Base-by-base conservation (phyloP, 148 eudicot species). In the Pouteria glomerata region DNA sequence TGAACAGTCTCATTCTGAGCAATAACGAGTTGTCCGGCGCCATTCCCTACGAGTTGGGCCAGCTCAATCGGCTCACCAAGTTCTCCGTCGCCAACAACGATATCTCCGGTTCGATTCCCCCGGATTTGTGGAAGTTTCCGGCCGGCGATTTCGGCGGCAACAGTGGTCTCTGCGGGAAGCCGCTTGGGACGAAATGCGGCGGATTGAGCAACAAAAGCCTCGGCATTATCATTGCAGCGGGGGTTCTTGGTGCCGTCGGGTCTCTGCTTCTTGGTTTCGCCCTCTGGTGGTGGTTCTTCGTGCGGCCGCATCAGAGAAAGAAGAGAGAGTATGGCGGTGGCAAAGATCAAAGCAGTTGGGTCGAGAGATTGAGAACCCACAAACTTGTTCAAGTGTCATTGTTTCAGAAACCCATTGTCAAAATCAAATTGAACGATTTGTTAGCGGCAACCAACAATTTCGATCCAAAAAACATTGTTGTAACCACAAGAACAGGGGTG, bases 361-460 rank as follows among this genome's bases (percentile, higher is more conserved):
- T n/a, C n/a, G n/a, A n/a, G n/a, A n/a, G n/a, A n/a, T 77, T 90
- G 74, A 80, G 75, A 33, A 47, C 81, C 6, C 78, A 86, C 70
- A 90, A 78, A 83, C 80, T 64, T 27, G 77, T 82, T 37, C 93
- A 90, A 62, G 93, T 90, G 8, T 66, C 74, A 8, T 73, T 90
- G 80, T 90, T 90, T 67, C 89, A 86, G 56, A 90, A 88, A 24
- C 89, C 93, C 0, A 80, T 88, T 45, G 89, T 88, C 27, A 90
- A 88, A 68, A 77, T 90, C 57, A 79, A 82, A 56, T 73, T 90
- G 51, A 63, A 44, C 8, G 90, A 90, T 83, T 83, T 90, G 76
- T 77, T 90, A 70, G 78, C 73, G 0, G 92, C 86, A 0, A 90
- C 96, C 0, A 72, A 76, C 48, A 74, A 82, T 75, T 90, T 90